Evolutionary conservation across 2,329 filamentous ascomycete genomes (phyloP).

Genomic region (Penicillium crustosum): DNA sequence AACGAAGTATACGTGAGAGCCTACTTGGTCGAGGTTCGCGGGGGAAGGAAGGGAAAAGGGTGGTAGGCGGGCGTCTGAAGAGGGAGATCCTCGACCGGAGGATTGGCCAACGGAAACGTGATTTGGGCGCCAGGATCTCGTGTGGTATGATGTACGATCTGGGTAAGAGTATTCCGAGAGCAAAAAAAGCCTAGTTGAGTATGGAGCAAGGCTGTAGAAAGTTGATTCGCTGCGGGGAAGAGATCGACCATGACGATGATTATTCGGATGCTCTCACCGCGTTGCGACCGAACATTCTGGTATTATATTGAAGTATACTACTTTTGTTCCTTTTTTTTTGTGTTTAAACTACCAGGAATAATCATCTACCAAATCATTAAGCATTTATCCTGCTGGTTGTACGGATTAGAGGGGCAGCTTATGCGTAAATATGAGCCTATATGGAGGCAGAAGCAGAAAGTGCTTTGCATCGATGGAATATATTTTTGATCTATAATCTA

Average conservation of each 20-base stretch:
- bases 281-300: neutral
- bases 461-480: neutral
- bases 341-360: neutral
- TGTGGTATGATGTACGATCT: neutral
- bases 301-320: neutral
- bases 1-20: constrained; percentile 52
- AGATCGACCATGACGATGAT: constrained; percentile 12
- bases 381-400: neutral
- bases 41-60: constrained; percentile 16
- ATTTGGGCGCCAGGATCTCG: constrained; percentile 31
- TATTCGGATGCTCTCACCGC: constrained; percentile 9
- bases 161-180: neutral
- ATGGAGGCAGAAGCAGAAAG: neutral
- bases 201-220: constrained; percentile 1
- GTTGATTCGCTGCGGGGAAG: constrained; percentile 9
- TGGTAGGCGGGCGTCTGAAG: constrained; percentile 18
- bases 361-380: too few species aligned
- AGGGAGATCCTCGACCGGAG: constrained; percentile 19
- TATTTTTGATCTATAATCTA: neutral
- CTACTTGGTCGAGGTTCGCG: constrained; percentile 25
- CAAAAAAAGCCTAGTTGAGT: neutral
- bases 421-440: neutral
- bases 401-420: neutral
- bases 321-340: neutral
- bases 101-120: constrained; percentile 21